Evolutionary conservation across 2,329 filamentous ascomycete genomes (phyloP), one percentile per base, ranked within the genome.

Genomic region (Botrytis pseudocinerea): DNA sequence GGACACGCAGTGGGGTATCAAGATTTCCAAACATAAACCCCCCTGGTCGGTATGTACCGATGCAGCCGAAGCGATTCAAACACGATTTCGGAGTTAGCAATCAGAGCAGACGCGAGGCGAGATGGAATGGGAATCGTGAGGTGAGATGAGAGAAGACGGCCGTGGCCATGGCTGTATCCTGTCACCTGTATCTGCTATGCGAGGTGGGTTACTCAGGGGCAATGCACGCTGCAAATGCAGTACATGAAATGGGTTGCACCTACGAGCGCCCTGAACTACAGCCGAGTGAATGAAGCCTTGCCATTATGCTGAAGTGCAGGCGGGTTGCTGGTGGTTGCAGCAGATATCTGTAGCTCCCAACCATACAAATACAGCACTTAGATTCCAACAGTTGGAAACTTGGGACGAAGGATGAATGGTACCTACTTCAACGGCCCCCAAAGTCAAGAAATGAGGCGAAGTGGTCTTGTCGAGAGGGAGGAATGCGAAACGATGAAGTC

Each of bases 381-480:
- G 48, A n/a, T 68, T 28, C 70, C 70, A 72, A 61, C 70, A 42
- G 70, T 72, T 61, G 51, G 70, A 62, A 70, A 57, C 62, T 69
- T 72, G 70, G 70, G 68, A 70, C 54, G 54, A 61, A 61, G 28
- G 28, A 61, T 60, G 54, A 12, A 54, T 46, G 59, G 44, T 22
- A 69, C 18, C 32, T 64, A 70, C 42, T 32, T 51, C 20, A 14
- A 54, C 18, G 62, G 32, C 70, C 62, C 40, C 63, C 63, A 68
- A 57, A 44, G 32, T 14, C n/a, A 25, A 60, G 51, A 69, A 48
- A 60, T 60, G 70, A 60, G 70, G 70, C 62, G 70, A 69, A 38
- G 32, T 18, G 42, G 63, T 57, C 40, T 57, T 42, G n/a, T 57
- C 40, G 25, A 54, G 32, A 22, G 46, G 8, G 35, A 28, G 64